These are phyloP conservation scores for Platanthera guangdongensis DNA, from an alignment of 106 monocot species.

Conservation along the genomic window DNA sequence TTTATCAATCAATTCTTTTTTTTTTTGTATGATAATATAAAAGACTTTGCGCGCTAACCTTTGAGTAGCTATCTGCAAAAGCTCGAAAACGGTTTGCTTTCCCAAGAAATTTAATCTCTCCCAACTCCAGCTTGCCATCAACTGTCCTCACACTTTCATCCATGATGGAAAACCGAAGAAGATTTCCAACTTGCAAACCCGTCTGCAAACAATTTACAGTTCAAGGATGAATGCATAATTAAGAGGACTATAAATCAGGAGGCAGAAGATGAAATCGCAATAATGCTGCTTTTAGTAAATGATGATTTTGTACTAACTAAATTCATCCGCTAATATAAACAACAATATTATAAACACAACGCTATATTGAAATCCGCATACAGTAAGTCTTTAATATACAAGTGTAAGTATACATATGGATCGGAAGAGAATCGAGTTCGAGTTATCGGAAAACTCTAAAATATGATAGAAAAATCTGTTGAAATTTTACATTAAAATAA, in stretches of 20 bases:
- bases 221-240: not conserved
- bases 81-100: constrained; percentile 64
- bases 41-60: constrained; percentile 30
- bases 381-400: not conserved
- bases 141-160: constrained; percentile 56
- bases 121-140: constrained; percentile 68
- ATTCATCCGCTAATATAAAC: not conserved
- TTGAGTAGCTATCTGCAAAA: constrained; percentile 92
- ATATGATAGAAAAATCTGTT: not conserved
- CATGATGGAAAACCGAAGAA: constrained; percentile 63
- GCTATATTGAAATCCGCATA: not conserved
- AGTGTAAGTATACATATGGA: not conserved
- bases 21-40: too few relatives aligned
- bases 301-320: not conserved
- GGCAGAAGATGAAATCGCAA: not conserved
- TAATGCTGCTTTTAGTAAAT: not conserved
- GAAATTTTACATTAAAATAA: not conserved
- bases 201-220: constrained; percentile 41
- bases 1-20: too few relatives aligned
- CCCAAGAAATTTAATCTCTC: constrained; percentile 50
- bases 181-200: constrained; percentile 41
- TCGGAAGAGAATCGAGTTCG: not conserved
- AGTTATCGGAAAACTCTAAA: not conserved
- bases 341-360: not conserved
- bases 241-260: not conserved